phyloP scores from a whole-genome alignment of 257 asterid genomes.

The Ballota nigra region DNA sequence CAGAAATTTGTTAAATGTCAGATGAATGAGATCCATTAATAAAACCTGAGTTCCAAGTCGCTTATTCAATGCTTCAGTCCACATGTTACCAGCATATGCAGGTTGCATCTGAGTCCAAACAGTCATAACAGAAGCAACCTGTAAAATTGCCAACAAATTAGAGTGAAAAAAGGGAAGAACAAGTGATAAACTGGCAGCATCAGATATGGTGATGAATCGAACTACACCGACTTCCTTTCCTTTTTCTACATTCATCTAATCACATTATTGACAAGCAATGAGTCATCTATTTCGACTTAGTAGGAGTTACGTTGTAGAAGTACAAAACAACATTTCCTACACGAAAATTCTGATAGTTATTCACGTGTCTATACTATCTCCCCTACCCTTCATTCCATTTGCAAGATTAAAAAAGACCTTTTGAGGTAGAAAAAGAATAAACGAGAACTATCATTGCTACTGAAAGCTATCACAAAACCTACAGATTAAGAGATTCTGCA shows the following conservation, averaged over 20 bases:
- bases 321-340: neutral
- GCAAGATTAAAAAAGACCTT: neutral
- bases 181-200: constrained; percentile 6
- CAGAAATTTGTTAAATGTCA: neutral
- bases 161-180: neutral
- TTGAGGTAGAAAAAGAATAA: neutral
- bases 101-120: constrained; percentile 85
- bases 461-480: neutral
- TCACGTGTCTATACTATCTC: neutral
- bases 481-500: neutral
- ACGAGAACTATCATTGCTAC: neutral
- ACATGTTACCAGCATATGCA: constrained; percentile 78
- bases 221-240: neutral
- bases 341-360: neutral
- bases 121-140: constrained; percentile 96
- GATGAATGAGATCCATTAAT: constrained; percentile 11
- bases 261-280: neutral
- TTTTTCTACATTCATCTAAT: neutral
- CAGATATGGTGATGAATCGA: neutral
- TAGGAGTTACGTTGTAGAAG: neutral
- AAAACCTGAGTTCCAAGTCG: constrained; percentile 89
- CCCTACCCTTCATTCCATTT: neutral
- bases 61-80: constrained; percentile 95
- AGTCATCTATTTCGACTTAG: neutral
- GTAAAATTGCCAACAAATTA: constrained; percentile 22